phyloP scores from a whole-genome alignment of 2,329 filamentous ascomycete species.

The Venturia asperata region DNA sequence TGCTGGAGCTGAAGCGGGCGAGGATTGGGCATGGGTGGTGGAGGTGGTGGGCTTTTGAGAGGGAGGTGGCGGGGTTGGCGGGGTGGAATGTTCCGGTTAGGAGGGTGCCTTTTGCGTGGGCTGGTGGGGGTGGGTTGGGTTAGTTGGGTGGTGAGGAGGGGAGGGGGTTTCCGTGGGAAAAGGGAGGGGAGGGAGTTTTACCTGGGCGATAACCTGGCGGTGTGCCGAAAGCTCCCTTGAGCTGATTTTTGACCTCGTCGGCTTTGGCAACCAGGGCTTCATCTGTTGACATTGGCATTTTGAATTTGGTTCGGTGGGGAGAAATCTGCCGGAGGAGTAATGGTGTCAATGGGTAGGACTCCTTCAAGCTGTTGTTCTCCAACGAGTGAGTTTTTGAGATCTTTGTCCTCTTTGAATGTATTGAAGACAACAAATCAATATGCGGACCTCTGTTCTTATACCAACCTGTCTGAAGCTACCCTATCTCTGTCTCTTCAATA shows the following conservation, averaged over 20 bases:
- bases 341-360: no score
- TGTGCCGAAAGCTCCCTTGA: slow-evolving; percentile 26
- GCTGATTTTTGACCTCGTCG: slow-evolving; percentile 27
- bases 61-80: slow-evolving; percentile 35
- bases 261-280: slow-evolving; percentile 26
- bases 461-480: neutral
- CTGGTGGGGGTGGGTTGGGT: slow-evolving; percentile 29
- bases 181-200: slow-evolving; percentile 20
- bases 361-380: no score
- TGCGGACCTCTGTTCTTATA: neutral
- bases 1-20: slow-evolving; percentile 47
- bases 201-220: slow-evolving; percentile 29
- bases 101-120: slow-evolving; percentile 49
- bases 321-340: no score
- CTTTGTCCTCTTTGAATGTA: no score
- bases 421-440: no score
- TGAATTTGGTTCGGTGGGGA: neutral
- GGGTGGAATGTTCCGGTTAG: slow-evolving; percentile 49
- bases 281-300: slow-evolving; percentile 31
- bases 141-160: slow-evolving; percentile 11
- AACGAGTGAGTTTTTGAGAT: no score
- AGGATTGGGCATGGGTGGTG: slow-evolving; percentile 38
- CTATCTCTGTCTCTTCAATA: neutral
- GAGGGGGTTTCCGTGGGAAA: no score
- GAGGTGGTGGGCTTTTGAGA: slow-evolving; percentile 46